Conservation (phyloP, 2,329 filamentous ascomycete species). For the Exophiala mesophila region DNA sequence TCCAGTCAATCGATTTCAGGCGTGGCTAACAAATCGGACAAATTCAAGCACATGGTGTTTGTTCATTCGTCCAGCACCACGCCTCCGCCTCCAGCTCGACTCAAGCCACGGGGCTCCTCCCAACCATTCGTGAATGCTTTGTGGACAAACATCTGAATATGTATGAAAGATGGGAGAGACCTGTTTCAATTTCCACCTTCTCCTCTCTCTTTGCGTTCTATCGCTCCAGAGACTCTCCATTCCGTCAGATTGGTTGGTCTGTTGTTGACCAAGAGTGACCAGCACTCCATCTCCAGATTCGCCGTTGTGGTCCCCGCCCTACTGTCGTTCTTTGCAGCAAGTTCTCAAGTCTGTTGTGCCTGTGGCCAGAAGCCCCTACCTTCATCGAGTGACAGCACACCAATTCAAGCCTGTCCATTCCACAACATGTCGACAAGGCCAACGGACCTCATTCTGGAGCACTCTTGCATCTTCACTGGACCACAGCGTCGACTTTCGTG, state of each 20-base stretch:
- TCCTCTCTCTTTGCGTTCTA: background rate
- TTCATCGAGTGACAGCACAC: background rate
- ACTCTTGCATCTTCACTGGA: background rate
- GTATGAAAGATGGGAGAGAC: background rate
- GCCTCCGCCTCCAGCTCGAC: background rate
- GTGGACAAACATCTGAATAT: background rate
- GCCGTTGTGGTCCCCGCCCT: conserved; percentile 1
- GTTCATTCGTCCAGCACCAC: background rate
- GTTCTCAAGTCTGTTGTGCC: no score
- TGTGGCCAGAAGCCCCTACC: no score
- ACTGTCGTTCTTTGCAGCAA: no score
- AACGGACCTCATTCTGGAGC: conserved; percentile 1
- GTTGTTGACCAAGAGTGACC: background rate
- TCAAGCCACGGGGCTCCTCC: background rate
- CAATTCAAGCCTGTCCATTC: conserved; percentile 5
- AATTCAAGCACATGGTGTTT: conserved; percentile 1
- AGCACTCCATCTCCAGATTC: background rate
- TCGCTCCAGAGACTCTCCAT: background rate
- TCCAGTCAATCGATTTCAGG: background rate
- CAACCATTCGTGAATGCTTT: background rate
- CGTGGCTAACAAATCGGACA: no score
- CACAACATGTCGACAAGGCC: conserved; percentile 5
- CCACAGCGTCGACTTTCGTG: background rate
- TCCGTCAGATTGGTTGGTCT: background rate
- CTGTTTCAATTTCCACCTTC: conserved; percentile 2